Evolutionary conservation across 2,329 filamentous ascomycete genomes (phyloP), one percentile per base, ranked within the genome.

Genomic region (Cladosporium sp.): DNA sequence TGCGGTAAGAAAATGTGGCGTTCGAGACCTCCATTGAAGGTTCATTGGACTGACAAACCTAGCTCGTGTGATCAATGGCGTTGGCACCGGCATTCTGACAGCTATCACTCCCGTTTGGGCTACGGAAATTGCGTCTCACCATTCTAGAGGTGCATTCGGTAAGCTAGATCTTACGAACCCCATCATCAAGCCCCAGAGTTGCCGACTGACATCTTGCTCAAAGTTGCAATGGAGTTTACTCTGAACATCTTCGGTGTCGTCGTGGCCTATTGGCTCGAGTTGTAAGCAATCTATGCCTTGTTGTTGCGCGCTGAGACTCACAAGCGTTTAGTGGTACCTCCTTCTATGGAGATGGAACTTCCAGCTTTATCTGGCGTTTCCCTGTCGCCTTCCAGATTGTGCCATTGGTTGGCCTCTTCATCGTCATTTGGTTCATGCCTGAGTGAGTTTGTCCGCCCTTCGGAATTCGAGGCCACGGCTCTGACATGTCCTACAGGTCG

Each of bases 91-190:
- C 24, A 81, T 88, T 47, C 65, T 88, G 29, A 88, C 86, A 59
- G 80, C 83, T 7, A 86, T 88, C 55, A 79, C 84, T 0, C 85
- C 85, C 0, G 83, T 86, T 3, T 88, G 83, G 83, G 83, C 83
- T 1, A 85, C 84, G 0, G 85, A 88, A 65, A 84, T 80, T 0
- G 80, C 83, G 0, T 79, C 84, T 34, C 81, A 86, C 59, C 85
- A 78, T 0, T 83, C 80, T 3, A 77, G 86, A 36, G 86, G 86
- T 4, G 76, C 55, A 18, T 64, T 64, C 30, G 55, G 58, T 45
- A 18, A 37, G 5, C 17, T 4, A 15, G 5, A 13, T 15, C 34
- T 13, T 18, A 4, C 5, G 5, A 5, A 6, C 5, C 34, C 13
- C 34, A 9, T 9, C 4, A 9, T 27, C 5, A 9, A 27, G 9